These are phyloP conservation scores for Fusarium nodosum DNA, from an alignment of 2,329 filamentous ascomycete genomes.

Conservation along the genomic window DNA sequence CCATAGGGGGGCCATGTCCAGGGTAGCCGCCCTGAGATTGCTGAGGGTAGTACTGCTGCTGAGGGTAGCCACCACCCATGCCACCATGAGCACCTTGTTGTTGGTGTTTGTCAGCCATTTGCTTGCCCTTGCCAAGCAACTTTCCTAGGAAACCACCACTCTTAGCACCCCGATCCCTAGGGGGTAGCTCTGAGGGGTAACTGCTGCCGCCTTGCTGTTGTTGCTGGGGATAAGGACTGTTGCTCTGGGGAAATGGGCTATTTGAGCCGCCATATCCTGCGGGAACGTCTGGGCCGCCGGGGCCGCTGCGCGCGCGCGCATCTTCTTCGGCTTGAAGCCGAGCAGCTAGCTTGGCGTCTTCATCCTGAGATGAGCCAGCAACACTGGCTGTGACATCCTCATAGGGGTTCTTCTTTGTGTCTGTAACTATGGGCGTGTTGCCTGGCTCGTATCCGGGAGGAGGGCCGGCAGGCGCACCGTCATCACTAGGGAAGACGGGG, in stretches of 20 bases:
- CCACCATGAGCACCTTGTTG: conserved; percentile 37
- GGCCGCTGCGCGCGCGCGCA: conserved; percentile 63
- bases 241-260: conserved; percentile 50
- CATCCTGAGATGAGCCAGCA: conserved; percentile 60
- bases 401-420: conserved; percentile 81
- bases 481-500: conserved; percentile 69
- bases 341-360: conserved; percentile 81
- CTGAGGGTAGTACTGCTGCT: conserved; percentile 49
- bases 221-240: conserved; percentile 45
- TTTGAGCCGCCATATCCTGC: conserved; percentile 51
- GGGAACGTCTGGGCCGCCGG: conserved; percentile 51
- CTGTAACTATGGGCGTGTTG: conserved; percentile 56
- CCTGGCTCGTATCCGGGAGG: conserved; percentile 75
- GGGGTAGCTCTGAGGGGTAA: conserved; percentile 59
- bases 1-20: conserved; percentile 48
- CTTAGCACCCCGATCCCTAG: conserved; percentile 57
- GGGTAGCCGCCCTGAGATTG: conserved; percentile 43
- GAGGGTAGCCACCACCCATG: conserved; percentile 50
- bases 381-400: conserved; percentile 56
- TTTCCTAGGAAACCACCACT: conserved; percentile 65
- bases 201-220: conserved; percentile 41
- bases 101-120: conserved; percentile 52
- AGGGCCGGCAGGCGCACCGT: conserved; percentile 66
- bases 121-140: conserved; percentile 63
- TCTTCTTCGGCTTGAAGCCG: conserved; percentile 88